Evolutionary conservation across 768 basidiomycete genomes (phyloP).

Genomic region (Hirschioporus abietinus): DNA sequence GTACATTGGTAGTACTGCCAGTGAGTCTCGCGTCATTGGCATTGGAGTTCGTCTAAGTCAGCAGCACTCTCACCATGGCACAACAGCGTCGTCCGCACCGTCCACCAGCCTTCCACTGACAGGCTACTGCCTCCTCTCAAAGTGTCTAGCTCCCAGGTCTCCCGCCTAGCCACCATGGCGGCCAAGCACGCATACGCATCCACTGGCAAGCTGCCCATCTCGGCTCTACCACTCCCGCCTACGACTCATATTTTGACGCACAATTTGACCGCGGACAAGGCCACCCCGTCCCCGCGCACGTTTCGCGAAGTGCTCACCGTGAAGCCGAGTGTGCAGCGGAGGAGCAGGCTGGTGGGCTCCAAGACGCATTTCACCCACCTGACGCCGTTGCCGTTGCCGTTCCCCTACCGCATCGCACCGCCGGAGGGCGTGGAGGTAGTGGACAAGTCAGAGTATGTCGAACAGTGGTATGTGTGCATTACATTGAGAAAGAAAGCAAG

Average conservation of each 20-base stretch:
- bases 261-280: constrained; percentile 54
- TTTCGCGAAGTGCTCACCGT: constrained; percentile 48
- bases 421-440: constrained; percentile 44
- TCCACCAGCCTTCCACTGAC: no score
- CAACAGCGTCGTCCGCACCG: no score
- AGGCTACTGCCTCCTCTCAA: background rate
- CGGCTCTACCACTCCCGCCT: constrained; percentile 48
- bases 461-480: constrained; percentile 46
- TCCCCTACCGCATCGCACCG: constrained; percentile 72
- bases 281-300: constrained; percentile 42
- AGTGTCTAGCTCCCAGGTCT: background rate
- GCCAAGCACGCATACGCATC: background rate
- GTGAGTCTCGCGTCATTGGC: no score
- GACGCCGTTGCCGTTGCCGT: constrained; percentile 74
- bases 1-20: no score
- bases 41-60: no score
- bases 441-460: constrained; percentile 63
- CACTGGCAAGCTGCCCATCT: constrained; percentile 42
- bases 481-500: background rate
- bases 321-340: constrained; percentile 63
- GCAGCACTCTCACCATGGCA: no score
- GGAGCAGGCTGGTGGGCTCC: constrained; percentile 53
- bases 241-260: constrained; percentile 34
- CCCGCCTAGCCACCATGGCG: background rate
- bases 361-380: constrained; percentile 75